phyloP scores from a whole-genome alignment of 495 filamentous ascomycete genomes.

The Collariella sp. region DNA sequence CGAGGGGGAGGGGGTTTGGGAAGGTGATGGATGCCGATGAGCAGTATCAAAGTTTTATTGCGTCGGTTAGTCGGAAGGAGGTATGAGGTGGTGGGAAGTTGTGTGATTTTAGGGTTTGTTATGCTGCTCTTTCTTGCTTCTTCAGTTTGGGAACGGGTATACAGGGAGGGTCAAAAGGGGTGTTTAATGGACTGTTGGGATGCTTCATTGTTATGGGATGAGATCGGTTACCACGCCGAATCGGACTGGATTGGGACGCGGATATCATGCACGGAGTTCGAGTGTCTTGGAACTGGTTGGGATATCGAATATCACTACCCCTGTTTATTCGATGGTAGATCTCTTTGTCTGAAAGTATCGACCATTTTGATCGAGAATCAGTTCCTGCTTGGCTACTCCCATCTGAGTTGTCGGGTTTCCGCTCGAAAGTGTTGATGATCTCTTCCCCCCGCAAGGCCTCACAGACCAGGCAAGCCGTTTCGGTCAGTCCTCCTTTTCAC shows the following conservation, averaged over 20 bases:
- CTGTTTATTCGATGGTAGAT: background rate
- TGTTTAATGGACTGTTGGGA: background rate
- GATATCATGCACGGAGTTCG: slow-evolving; percentile 3
- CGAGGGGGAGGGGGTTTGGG: slow-evolving; percentile 23
- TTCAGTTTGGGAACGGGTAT: background rate
- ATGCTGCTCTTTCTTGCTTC: background rate
- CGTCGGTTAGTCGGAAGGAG: slow-evolving; percentile 29
- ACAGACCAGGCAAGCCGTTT: no score
- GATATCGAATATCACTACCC: background rate
- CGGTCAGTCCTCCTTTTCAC: no score
- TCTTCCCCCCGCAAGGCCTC: no score
- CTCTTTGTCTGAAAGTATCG: no score
- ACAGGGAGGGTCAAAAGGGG: background rate
- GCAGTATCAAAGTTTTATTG: slow-evolving; percentile 42
- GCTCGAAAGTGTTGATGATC: no score
- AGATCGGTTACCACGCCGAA: background rate
- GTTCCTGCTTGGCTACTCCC: no score
- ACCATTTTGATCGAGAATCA: no score
- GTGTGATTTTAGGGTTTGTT: background rate
- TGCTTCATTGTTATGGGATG: background rate
- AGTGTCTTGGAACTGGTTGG: background rate
- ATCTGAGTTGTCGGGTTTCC: no score
- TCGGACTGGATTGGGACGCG: background rate
- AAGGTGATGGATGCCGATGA: slow-evolving; percentile 36
- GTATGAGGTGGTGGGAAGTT: background rate